Base-by-base conservation (phyloP, 208 protist genomes). In the Leishmania martiniquensis region DNA sequence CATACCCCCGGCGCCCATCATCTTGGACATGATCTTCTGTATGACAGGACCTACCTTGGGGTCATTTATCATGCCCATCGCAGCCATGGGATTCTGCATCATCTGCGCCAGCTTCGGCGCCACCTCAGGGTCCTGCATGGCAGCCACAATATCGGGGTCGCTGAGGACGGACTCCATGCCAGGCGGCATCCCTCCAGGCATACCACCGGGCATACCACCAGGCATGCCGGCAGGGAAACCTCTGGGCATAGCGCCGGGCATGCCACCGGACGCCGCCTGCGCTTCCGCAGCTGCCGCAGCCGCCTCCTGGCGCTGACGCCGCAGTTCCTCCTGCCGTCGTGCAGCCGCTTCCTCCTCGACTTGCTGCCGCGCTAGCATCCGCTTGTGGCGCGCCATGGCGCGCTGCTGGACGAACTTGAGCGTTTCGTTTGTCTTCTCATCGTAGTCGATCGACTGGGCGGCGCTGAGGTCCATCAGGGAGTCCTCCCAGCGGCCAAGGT, bases 391-490 rank as follows among this genome's bases (percentile, higher is more conserved):
- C 32, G 60, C 52, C 44, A 73, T 88, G 32, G 77, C 69, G 32
- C 85, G 90, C 20, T 65, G 59, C 71, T 91, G 80, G 49, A 89
- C 93, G 65, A 90, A 83, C 72, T 85, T 82, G 3, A 94, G 74
- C 3, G 89, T 81, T 12, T 71, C 88, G 49, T 87, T 82, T 1
- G 75, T 88, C 34, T 65, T 74, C 34, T 91, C 90, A 67, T 95
- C 91, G 84, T 94, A 96, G 85, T 96, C 93, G 80, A 96, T 85
- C 1, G 76, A 72, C 81, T 96, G 89, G 2, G 91, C 93, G 49
- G 82, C 86, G 68, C 81, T 85, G 39, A 96, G 93, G 70, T 93
- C 91, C 51, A 87, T 88, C 62, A 91, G 80, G 37, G 93, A 83
- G 20, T 91, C 88, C 57, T 87, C 84, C 89, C 90, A 96, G 60